Conservation (phyloP, 2,329 filamentous ascomycete genomes). For the Myriosclerotinia curreyana region DNA sequence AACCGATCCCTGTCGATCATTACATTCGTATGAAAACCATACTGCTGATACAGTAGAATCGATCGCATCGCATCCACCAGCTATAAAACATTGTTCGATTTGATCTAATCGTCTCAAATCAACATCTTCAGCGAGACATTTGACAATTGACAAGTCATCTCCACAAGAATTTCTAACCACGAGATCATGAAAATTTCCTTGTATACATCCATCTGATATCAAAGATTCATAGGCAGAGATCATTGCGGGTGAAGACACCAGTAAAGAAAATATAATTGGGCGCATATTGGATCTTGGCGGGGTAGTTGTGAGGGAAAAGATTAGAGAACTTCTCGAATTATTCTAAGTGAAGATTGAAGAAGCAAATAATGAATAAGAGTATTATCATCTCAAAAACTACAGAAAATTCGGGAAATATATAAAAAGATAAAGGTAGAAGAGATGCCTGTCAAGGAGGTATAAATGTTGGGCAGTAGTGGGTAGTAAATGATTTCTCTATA, state of each 20-base stretch:
- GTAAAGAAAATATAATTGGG: constrained; percentile 23
- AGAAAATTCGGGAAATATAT: background rate
- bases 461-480: background rate
- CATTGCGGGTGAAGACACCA: constrained; percentile 21
- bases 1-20: constrained; percentile 7
- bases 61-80: constrained; percentile 28
- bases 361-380: background rate
- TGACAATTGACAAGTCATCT: constrained; percentile 25
- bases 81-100: constrained; percentile 32
- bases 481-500: background rate
- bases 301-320: background rate
- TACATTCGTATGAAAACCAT: constrained; percentile 30
- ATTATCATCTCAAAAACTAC: background rate
- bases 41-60: constrained; percentile 29
- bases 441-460: background rate
- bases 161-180: constrained; percentile 30
- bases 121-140: constrained; percentile 28
- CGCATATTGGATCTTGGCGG: constrained; percentile 29
- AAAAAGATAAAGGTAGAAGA: constrained; percentile 11
- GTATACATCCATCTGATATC: constrained; percentile 23
- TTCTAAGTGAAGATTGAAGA: background rate
- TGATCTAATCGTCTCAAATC: constrained; percentile 27
- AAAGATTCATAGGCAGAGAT: constrained; percentile 25
- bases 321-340: background rate
- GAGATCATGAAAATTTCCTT: constrained; percentile 28